A percentile compares a stretch with the other conserved stretches of the same genome.
phyloP scores from a whole-genome alignment of 2,329 filamentous ascomycete genomes.

The Ophiostoma himal-ulmi region DNA sequence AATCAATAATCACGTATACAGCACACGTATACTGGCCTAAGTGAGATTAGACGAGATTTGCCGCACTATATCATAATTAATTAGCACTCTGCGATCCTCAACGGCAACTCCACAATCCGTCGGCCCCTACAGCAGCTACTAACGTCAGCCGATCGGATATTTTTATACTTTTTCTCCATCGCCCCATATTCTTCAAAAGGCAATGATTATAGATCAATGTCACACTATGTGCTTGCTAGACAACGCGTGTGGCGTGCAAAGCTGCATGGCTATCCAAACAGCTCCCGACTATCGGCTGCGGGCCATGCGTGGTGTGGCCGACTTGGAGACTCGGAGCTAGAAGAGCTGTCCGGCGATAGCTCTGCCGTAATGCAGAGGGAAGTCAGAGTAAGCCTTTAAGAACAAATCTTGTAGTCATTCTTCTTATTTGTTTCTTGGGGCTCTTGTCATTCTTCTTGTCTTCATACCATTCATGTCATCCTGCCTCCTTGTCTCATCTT shows the following conservation, averaged over 20 bases:
- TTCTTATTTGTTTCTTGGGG: neutral
- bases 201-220: neutral
- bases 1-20: neutral
- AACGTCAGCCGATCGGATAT: neutral
- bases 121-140: neutral
- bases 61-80: neutral
- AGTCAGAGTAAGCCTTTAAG: neutral
- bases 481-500: neutral
- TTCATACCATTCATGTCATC: neutral
- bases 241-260: neutral
- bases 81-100: neutral
- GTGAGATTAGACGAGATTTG: neutral
- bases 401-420: neutral
- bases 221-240: neutral
- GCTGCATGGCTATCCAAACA: neutral
- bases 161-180: neutral
- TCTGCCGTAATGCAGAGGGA: neutral
- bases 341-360: neutral
- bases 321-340: neutral
- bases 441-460: neutral
- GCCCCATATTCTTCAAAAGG: neutral
- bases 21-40: neutral
- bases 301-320: neutral
- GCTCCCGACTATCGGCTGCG: conserved; percentile 3
- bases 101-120: neutral